Evolutionary conservation across 345 rosid genomes (phyloP), one percentile per base, ranked within the genome.

Genomic region (Arabis hirsuta): DNA sequence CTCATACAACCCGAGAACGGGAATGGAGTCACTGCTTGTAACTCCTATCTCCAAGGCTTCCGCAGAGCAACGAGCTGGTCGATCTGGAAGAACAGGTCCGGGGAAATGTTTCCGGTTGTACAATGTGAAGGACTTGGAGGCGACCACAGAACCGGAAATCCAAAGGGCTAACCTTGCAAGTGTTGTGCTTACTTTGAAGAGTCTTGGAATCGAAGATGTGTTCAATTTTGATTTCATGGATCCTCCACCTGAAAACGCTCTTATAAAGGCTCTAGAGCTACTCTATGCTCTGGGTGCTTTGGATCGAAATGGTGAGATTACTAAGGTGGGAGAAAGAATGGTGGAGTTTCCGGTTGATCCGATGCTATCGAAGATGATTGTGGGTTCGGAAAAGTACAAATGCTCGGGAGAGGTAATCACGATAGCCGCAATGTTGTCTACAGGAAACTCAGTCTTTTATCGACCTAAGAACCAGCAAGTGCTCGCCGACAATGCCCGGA

Each of bases 301-400:
- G 46, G 89, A 94, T 81, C 86, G 84, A 62, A 84, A 73, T 29
- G 93, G 97, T 52, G 86, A 89, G 78, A 81, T 94, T 75, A 94
- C 98, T 34, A 94, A 94, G 74, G 83, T 82, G 16, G 98, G 98
- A 26, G 81, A 96, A 72, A 81, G 90, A 75, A 94, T 94, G 98
- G 93, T 97, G 2, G 97, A 95, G 79, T 91, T 95, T 64, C 99
- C 99, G 7, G 84, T 91, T 69, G 97, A 91, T 76, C 99, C 96
- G 0, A 91, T 84, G 96, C 82, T 84, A 9, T 88, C 97, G 7
- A 94, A 94, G 74, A 88, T 84, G 92, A 91, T 91, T 44, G 96
- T 89, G 71, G 96, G 93, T 55, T 89, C 96, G 11, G 95, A 89
- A 55, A 88, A 81, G 69, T 84, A 83, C 67, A 81, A 88, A 71